Base-by-base conservation (phyloP, 768 basidiomycete genomes). In the Lactarius tabidus region DNA sequence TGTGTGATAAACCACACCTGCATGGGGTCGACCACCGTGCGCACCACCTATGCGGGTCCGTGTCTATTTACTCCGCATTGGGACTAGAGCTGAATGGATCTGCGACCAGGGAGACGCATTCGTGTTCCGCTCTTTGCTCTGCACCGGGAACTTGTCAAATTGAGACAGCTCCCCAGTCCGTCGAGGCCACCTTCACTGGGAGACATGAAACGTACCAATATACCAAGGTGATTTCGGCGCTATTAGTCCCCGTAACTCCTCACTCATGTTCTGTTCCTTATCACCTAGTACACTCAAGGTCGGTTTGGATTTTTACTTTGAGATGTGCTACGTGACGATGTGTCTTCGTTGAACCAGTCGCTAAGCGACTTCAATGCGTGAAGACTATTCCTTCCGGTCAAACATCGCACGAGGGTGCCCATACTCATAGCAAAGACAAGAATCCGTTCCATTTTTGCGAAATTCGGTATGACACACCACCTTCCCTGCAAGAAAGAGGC, bases 101-200 rank as follows among this genome's bases (percentile, higher is more conserved):
- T 56, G 3, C 28, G 38, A 55, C 55, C 48, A 51, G 48, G 15
- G 48, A 51, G 48, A 0, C 23, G 26, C 48, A 51, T 51, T 51
- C 48, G 14, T 51, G 48, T 26, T 51, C 48, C 14, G 48, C 48
- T 26, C 48, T 51, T 14, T 51, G 48, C 23, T 51, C 74, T 29
- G 74, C 78, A 0, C 69, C 71, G 0, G 85, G 86, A 5, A 82
- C 81, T n/a, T 87, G 85, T 64, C 78, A 51, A 85, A 85, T 87
- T 15, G 81, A 85, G 57, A 84, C 81, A 0, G 76, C 79, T 0
- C 85, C 85, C 1, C 81, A 84, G 62, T 82, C 85, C 0, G 79
- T 87, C 39, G 82, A 85, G 14, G 69, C 82, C 84, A 10, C 85
- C 84, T 0, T 87, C 86, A 68, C 81, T 79, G 0, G 86, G 72